Evolutionary conservation across 352 stramenopile species (phyloP).

Genomic region (Globisporangium cylindrosporum): DNA sequence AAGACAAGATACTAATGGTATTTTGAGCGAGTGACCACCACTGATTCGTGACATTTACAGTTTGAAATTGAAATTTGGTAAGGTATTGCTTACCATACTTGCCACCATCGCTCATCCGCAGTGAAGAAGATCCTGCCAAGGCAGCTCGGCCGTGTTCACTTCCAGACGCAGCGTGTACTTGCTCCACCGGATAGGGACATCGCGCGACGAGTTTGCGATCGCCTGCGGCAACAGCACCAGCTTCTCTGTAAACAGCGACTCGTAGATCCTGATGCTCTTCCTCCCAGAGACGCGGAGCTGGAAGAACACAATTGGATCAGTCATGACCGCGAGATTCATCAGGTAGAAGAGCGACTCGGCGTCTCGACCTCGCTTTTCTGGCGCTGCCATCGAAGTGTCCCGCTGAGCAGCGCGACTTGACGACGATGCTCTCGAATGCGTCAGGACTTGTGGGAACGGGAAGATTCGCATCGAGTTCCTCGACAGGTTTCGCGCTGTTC

Average conservation of each 20-base stretch:
- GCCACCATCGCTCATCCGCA: not conserved
- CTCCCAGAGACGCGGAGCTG: not conserved
- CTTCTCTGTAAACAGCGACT: not conserved
- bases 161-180: not conserved
- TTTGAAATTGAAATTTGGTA: too few relatives aligned
- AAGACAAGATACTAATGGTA: not conserved
- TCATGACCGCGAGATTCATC: constrained; percentile 17
- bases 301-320: constrained; percentile 12
- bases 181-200: not conserved
- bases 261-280: constrained; percentile 1
- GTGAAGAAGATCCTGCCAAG: constrained; percentile 4
- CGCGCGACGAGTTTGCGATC: not conserved
- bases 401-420: not conserved
- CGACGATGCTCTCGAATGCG: not conserved
- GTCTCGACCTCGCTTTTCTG: not conserved
- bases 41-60: not conserved
- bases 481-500: not conserved
- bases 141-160: not conserved
- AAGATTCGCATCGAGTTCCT: not conserved
- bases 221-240: constrained; percentile 6
- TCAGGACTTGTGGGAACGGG: not conserved
- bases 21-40: not conserved
- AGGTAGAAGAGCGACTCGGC: constrained; percentile 12
- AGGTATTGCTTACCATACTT: not conserved
- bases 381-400: not conserved